phyloP scores from a whole-genome alignment of 306 rosid species.

The Trifolium subterraneum region DNA sequence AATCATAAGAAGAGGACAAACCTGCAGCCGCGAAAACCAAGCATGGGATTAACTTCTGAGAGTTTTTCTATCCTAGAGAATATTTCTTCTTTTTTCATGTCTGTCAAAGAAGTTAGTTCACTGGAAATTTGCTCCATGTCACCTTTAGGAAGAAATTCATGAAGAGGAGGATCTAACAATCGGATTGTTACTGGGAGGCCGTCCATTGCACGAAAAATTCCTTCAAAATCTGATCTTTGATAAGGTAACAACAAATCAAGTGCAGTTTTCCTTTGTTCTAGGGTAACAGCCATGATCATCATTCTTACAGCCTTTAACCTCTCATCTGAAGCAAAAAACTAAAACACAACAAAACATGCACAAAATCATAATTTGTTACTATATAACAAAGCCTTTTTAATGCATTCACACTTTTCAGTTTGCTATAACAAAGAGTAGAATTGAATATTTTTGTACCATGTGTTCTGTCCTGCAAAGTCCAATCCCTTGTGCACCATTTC shows the following conservation, averaged over 20 bases:
- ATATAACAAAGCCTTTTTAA: no score
- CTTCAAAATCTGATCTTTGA: conserved; percentile 96
- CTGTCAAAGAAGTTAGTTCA: conserved; percentile 86
- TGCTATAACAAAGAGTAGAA: no score
- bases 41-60: conserved; percentile 99
- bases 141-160: conserved; percentile 98
- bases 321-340: conserved; percentile 98
- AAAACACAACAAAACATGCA: conserved; percentile 43
- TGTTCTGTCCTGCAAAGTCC: conserved; percentile 99
- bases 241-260: conserved; percentile 81
- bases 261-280: conserved; percentile 82
- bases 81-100: conserved; percentile 87
- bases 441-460: conserved; percentile 67
- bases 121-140: conserved; percentile 78
- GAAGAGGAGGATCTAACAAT: conserved; percentile 96
- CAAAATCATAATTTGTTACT: conserved; percentile 24
- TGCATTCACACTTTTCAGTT: no score
- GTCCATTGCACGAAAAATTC: conserved; percentile 98
- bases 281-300: conserved; percentile 91
- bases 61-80: conserved; percentile 78
- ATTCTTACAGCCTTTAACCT: conserved; percentile 89
- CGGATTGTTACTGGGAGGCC: conserved; percentile 97
- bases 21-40: conserved; percentile 99
- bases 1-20: conserved; percentile 38
- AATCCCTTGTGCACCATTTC: conserved; percentile 93